Evolutionary conservation across 371 early-diverging fungal genomes (phyloP).

Genomic region (Dichotomocladium elegans): DNA sequence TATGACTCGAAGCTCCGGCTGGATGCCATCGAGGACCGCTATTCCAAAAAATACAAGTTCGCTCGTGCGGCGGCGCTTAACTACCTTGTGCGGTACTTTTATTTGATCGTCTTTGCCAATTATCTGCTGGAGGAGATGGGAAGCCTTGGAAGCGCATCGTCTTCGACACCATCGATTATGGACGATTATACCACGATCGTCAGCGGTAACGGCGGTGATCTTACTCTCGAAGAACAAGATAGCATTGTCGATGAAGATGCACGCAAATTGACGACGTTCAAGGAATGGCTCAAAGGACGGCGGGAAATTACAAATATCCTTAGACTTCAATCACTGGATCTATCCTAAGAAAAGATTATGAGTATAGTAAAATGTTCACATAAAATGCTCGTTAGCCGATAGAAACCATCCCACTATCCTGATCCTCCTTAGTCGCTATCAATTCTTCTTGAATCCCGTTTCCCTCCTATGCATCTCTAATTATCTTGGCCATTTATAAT

Average conservation of each 20-base stretch:
- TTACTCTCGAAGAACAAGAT: slow-evolving; percentile 1
- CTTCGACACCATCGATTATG: background rate
- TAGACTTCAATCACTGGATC: slow-evolving; percentile 21
- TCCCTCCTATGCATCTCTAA: no score
- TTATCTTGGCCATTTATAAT: no score
- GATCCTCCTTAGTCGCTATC: no score
- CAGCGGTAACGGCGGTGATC: no score
- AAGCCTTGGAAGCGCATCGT: background rate
- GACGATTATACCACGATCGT: slow-evolving; percentile 6
- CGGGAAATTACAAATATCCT: slow-evolving; percentile 53
- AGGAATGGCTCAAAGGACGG: slow-evolving; percentile 48
- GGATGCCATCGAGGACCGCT: slow-evolving; percentile 44
- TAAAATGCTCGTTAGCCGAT: no score
- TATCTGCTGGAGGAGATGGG: slow-evolving; percentile 63
- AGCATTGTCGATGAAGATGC: slow-evolving; percentile 30
- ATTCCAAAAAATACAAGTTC: slow-evolving; percentile 44
- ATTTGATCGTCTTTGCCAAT: slow-evolving; percentile 69
- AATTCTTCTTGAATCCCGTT: no score
- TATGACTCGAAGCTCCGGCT: slow-evolving; percentile 61
- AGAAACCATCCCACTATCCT: no score
- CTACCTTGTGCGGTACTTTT: slow-evolving; percentile 70
- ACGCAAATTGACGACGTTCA: slow-evolving; percentile 38
- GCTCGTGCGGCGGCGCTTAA: slow-evolving; percentile 50
- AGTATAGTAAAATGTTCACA: no score
- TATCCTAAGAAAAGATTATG: slow-evolving; percentile 5